A percentile compares a stretch with the other conserved stretches of the same genome.
Evolutionary conservation across 2,329 filamentous ascomycete species (phyloP).

Genomic region (Venturia carpophila): DNA sequence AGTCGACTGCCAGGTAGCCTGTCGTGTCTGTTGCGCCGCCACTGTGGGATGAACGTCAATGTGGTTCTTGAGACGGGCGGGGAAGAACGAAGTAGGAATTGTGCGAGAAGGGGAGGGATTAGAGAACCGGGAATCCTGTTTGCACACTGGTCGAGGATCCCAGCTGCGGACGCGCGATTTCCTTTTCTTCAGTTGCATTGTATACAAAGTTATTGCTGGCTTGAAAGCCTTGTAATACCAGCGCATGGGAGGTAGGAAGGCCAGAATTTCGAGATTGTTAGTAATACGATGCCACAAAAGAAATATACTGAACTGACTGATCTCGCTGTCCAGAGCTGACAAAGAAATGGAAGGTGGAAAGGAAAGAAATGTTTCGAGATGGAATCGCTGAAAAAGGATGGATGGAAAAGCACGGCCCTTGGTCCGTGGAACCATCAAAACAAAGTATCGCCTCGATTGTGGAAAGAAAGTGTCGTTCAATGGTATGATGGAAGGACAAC

Average conservation of each 20-base stretch:
- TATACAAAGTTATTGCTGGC: neutral
- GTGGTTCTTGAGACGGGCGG: neutral
- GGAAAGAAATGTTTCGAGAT: neutral
- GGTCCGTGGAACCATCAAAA: neutral
- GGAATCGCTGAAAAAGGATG: neutral
- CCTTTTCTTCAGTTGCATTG: neutral
- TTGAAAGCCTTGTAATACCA: neutral
- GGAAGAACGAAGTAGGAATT: neutral
- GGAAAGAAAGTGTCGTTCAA: neutral
- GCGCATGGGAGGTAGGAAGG: too few species aligned
- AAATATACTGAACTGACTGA: too few species aligned
- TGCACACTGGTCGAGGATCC: neutral
- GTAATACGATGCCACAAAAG: too few species aligned
- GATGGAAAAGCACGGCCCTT: neutral
- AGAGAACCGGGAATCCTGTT: neutral
- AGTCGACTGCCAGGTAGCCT: constrained; percentile 41
- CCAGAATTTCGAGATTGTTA: too few species aligned
- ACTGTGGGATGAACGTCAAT: neutral
- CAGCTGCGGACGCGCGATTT: neutral
- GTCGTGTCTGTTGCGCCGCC: constrained; percentile 36
- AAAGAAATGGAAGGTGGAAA: neutral
- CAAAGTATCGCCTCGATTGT: neutral
- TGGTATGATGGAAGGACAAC: neutral
- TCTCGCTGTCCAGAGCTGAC: too few species aligned
- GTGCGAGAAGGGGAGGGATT: neutral